These are phyloP conservation scores for Cryphonectria parasitica DNA, from an alignment of 2,329 filamentous ascomycete species.

Conservation along the genomic window DNA sequence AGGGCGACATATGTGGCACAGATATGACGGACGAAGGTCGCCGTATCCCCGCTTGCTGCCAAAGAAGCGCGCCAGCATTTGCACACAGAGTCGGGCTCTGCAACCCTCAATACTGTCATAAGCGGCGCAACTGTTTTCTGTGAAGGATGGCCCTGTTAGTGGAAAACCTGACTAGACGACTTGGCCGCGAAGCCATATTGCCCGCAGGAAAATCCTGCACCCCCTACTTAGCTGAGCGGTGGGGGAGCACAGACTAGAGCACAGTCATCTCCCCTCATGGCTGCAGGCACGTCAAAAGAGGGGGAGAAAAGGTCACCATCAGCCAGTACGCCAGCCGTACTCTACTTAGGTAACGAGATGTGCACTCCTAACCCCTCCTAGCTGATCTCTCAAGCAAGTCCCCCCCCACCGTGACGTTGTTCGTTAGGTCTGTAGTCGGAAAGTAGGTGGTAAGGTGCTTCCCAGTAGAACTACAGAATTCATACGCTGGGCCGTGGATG, in stretches of 20 bases:
- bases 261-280: not conserved
- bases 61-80: not conserved
- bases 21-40: not conserved
- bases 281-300: not conserved
- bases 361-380: too few species aligned
- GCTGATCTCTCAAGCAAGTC: too few species aligned
- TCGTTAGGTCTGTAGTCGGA: constrained; percentile 37
- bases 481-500: constrained; percentile 36
- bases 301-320: not conserved
- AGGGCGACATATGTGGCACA: not conserved
- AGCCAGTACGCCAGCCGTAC: too few species aligned
- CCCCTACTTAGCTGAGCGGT: not conserved
- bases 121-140: not conserved
- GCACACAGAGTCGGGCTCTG: not conserved
- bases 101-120: not conserved
- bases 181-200: not conserved
- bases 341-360: too few species aligned
- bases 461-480: constrained; percentile 35
- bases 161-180: not conserved
- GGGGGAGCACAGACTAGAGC: not conserved
- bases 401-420: constrained; percentile 44
- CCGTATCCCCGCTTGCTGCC: not conserved
- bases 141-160: not conserved
- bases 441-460: constrained; percentile 47
- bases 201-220: not conserved